Base-by-base conservation (phyloP, 148 eudicot genomes). In the Fagopyrum tataricum region DNA sequence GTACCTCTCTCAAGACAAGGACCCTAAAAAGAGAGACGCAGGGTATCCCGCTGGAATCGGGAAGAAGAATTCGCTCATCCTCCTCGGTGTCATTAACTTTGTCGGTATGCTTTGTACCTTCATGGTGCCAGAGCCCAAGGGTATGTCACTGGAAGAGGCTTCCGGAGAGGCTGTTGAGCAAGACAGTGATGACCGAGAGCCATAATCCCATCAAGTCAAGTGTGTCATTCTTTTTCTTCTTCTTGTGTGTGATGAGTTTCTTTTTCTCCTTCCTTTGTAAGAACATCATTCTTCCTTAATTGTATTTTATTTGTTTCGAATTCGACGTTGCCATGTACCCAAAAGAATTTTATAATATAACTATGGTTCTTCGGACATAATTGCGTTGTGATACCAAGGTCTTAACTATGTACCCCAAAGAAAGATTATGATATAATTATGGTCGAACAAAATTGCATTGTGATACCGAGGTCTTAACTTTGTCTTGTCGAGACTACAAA, bases 1-100 rank as follows among this genome's bases (percentile, higher is more conserved):
- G 24, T 70, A 70, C 51, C 31, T 70, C 4, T 43, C 72, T 10
- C 72, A 70, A 21, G 39, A 46, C 6, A 43, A 43, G 26, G 72
- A 70, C 51, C 26, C 26, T 5, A 70, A 21, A 4, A 70, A 70
- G 72, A 70, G 49, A 10, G 72, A 70, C 20, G 51, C 51, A 18
- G 72, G 72, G 6, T 70, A 70, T 15, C 72, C 48, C 0, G 49
- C 72, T 7, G 72, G 72, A 23, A 18, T 70, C 12, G 72, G 72
- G 26, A 70, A 42, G 52, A 43, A 18, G 14, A 70, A 70, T 0
- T 43, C 72, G 0, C 72, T 70, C 15, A 43, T 70, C 18, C 3
- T 70, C 17, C 37, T 70, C 15, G 72, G 49, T 4, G 72, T 43
- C 1, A 21, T 46, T 14, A 42, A 46, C 31, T 43, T 43, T 7